Conservation (phyloP, 805 yeast genomes). For the Nakazawaea siamensis region DNA sequence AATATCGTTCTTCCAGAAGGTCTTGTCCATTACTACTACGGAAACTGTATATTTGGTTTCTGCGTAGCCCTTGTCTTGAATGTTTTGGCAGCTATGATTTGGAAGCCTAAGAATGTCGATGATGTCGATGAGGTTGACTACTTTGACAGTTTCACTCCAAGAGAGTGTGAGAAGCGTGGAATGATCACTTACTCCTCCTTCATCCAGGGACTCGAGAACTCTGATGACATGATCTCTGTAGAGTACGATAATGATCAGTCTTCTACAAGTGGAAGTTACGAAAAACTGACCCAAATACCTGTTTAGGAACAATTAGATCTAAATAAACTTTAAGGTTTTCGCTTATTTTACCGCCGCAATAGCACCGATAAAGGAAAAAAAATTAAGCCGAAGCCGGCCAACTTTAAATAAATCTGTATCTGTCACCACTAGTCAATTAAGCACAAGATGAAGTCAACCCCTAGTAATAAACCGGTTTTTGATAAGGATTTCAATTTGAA, state of each 20-base stretch:
- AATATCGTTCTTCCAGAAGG: conserved; percentile 15
- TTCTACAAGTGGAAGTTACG: no score
- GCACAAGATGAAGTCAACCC: no score
- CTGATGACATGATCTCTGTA: conserved; percentile 2
- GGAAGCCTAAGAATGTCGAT: conserved; percentile 27
- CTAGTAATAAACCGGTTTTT: neutral
- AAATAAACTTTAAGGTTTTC: no score
- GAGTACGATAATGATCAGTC: no score
- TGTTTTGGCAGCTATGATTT: conserved; percentile 23
- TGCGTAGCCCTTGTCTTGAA: conserved; percentile 28
- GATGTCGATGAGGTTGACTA: conserved; percentile 25
- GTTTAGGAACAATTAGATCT: no score
- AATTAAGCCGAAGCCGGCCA: no score
- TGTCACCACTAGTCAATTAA: no score
- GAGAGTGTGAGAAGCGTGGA: conserved; percentile 24
- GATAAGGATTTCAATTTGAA: neutral
- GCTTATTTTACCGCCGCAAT: no score
- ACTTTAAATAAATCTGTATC: no score
- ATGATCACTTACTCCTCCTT: conserved; percentile 12
- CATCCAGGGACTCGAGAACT: conserved; percentile 1
- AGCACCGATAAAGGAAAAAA: no score
- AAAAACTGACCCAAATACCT: no score
- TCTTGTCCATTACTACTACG: conserved; percentile 20
- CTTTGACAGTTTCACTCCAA: conserved; percentile 21
- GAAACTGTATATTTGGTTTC: conserved; percentile 32